A percentile compares a stretch with the other conserved stretches of the same genome.
Evolutionary conservation across 192 early-diverging fungal species (phyloP).

Genomic region (Coemansia asiatica): DNA sequence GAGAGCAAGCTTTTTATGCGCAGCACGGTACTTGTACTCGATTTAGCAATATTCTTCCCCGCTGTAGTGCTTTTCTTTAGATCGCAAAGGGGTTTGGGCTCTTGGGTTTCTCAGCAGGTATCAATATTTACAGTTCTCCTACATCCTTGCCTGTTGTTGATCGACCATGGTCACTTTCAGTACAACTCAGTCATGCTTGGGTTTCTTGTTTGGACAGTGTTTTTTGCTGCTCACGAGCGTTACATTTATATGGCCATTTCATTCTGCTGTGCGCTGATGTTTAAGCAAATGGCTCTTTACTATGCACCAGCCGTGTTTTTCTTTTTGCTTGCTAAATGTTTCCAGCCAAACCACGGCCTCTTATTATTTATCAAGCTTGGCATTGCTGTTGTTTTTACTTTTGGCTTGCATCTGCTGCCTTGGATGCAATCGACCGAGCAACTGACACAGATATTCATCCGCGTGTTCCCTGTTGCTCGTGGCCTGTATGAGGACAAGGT

Average conservation of each 20-base stretch:
- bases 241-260: constrained; percentile 72
- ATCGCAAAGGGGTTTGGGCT: constrained; percentile 13
- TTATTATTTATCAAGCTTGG: constrained; percentile 69
- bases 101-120: constrained; percentile 38
- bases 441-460: constrained; percentile 71
- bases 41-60: constrained; percentile 75
- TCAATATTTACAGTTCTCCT: constrained; percentile 66
- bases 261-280: constrained; percentile 83
- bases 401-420: constrained; percentile 67
- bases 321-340: constrained; percentile 79
- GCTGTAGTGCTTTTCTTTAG: constrained; percentile 69
- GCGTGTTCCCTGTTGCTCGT: constrained; percentile 90
- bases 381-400: constrained; percentile 67
- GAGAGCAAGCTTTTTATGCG: constrained; percentile 91
- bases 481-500: constrained; percentile 99
- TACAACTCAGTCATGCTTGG: constrained; percentile 98
- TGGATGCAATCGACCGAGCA: constrained; percentile 65
- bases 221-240: constrained; percentile 61
- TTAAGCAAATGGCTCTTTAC: constrained; percentile 98
- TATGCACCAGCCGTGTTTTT: constrained; percentile 90
- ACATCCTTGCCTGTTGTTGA: constrained; percentile 85
- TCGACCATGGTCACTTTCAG: constrained; percentile 98
- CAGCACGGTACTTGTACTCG: constrained; percentile 69
- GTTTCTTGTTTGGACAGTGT: constrained; percentile 73
- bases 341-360: constrained; percentile 24